Conservation (phyloP, 2,329 filamentous ascomycete species). For the Juglanconis sp. region DNA sequence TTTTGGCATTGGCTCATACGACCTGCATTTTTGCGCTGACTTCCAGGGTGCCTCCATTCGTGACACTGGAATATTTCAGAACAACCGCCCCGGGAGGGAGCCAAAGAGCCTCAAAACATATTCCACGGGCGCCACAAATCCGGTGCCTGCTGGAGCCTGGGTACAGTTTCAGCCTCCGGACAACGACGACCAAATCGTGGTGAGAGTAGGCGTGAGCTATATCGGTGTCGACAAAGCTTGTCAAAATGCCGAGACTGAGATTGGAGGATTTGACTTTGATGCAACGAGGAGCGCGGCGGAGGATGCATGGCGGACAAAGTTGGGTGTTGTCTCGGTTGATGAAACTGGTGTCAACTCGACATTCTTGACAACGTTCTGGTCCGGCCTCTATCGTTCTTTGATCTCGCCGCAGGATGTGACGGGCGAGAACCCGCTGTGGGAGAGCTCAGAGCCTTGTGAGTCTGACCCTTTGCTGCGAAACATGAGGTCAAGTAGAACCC, state of each 20-base stretch:
- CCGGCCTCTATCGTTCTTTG: slow-evolving; percentile 64
- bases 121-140: slow-evolving; percentile 16
- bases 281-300: slow-evolving; percentile 51
- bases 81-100: slow-evolving; percentile 43
- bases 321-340: slow-evolving; percentile 48
- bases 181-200: slow-evolving; percentile 11
- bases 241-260: slow-evolving; percentile 26
- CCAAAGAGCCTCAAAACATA: slow-evolving; percentile 27
- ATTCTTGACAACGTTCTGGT: slow-evolving; percentile 28
- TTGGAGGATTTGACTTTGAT: slow-evolving; percentile 63
- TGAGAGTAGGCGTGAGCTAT: slow-evolving; percentile 14
- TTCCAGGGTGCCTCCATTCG: slow-evolving; percentile 40
- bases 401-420: slow-evolving; percentile 75
- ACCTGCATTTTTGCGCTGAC: slow-evolving; percentile 49
- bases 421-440: slow-evolving; percentile 64
- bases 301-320: slow-evolving; percentile 60
- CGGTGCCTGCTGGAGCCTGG: slow-evolving; percentile 20
- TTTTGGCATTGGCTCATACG: slow-evolving; percentile 49
- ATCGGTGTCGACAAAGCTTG: slow-evolving; percentile 12
- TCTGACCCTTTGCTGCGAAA: background rate
- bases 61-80: slow-evolving; percentile 51
- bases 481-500: too few species aligned
- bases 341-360: slow-evolving; percentile 12
- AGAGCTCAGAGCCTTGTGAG: slow-evolving; percentile 54
- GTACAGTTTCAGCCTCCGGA: slow-evolving; percentile 19